phyloP scores from a whole-genome alignment of 1,284 basidiomycete genomes.

The Lentinula novae-zelandiae region DNA sequence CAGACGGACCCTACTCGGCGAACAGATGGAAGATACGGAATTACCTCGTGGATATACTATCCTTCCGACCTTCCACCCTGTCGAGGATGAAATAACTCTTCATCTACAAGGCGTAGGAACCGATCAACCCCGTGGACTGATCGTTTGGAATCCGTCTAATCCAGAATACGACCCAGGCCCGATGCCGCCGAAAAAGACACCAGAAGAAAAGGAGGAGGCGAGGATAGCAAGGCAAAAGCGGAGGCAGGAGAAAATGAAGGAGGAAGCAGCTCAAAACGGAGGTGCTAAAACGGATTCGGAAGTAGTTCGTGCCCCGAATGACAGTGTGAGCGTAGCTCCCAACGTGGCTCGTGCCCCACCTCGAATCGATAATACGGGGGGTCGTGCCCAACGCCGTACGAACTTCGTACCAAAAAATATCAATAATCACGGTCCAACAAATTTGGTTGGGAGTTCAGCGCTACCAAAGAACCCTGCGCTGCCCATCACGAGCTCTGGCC shows the following conservation, averaged over 20 bases:
- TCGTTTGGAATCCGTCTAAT: constrained; percentile 52
- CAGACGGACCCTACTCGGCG: neutral
- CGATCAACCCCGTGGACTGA: neutral
- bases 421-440: too few relatives aligned
- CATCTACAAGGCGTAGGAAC: constrained; percentile 6
- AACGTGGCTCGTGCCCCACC: neutral
- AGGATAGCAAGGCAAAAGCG: constrained; percentile 1
- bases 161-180: constrained; percentile 67
- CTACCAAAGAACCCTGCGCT: neutral
- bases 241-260: neutral
- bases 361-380: too few relatives aligned
- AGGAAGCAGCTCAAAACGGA: neutral
- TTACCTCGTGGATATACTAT: neutral
- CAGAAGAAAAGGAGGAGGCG: constrained; percentile 7
- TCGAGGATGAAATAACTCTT: constrained; percentile 13
- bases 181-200: constrained; percentile 14
- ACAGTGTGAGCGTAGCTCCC: neutral
- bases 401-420: neutral
- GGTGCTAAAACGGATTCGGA: neutral
- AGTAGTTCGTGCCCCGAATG: neutral
- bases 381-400: too few relatives aligned
- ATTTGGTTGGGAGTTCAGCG: neutral
- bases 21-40: constrained; percentile 10
- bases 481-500: neutral
- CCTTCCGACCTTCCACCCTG: neutral